Evolutionary conservation across 768 basidiomycete genomes (phyloP).

Genomic region (Phanerochaete sordida): DNA sequence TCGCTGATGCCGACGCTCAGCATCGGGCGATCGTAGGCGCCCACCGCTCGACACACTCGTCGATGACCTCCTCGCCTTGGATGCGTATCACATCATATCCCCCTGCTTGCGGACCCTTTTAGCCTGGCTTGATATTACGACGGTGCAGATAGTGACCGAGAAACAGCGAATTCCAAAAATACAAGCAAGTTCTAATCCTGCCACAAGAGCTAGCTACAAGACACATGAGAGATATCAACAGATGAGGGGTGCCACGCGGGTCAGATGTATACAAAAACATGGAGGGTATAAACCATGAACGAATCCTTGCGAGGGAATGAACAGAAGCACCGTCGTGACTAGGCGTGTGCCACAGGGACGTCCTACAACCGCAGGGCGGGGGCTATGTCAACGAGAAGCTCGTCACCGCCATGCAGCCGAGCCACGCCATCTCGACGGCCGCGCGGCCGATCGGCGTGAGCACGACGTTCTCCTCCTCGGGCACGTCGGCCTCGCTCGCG

Average conservation of each 20-base stretch:
- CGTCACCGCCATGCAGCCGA: constrained; percentile 48
- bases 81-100: no score
- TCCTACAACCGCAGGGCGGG: not conserved
- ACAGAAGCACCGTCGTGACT: not conserved
- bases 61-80: no score
- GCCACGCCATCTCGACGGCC: constrained; percentile 52
- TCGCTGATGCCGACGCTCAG: not conserved
- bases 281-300: constrained; percentile 9
- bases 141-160: not conserved
- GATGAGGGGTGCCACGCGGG: constrained; percentile 1
- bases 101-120: no score
- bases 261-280: constrained; percentile 13
- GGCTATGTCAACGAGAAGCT: constrained; percentile 29
- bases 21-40: no score
- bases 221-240: constrained; percentile 5
- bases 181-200: constrained; percentile 10
- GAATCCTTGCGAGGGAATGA: not conserved
- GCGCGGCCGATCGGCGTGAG: constrained; percentile 47
- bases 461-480: constrained; percentile 39
- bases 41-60: no score
- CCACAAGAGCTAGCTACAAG: constrained; percentile 10
- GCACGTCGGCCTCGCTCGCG: constrained; percentile 29
- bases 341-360: not conserved
- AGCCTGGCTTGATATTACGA: not conserved
- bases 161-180: constrained; percentile 1